These are phyloP conservation scores for Rhododendron ovatum DNA, from an alignment of 148 eudicot species.

Conservation along the genomic window DNA sequence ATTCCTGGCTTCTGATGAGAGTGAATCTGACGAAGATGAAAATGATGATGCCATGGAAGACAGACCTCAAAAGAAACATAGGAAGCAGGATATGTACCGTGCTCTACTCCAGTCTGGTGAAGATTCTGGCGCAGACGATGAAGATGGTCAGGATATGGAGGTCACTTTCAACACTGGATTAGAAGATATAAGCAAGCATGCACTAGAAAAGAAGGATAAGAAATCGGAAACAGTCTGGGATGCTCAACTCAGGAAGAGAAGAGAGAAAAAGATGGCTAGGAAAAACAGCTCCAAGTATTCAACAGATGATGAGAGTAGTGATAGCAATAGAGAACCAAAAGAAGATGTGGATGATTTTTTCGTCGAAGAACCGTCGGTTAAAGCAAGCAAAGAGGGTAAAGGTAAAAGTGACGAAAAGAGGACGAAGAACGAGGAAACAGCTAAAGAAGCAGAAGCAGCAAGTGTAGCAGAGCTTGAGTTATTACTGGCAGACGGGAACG, in stretches of 20 bases:
- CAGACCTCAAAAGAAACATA: constrained; percentile 29
- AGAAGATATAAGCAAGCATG: constrained; percentile 82
- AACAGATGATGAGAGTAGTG: constrained; percentile 74
- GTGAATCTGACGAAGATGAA: constrained; percentile 62
- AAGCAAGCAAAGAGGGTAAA: constrained; percentile 24
- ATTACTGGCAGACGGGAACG: constrained; percentile 71
- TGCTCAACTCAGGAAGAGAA: constrained; percentile 62
- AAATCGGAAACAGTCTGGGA: constrained; percentile 87
- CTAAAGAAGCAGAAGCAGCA: constrained; percentile 57
- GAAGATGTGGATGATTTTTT: constrained; percentile 78
- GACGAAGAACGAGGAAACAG: constrained; percentile 26
- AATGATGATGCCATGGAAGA: constrained; percentile 26
- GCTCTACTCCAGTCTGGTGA: constrained; percentile 66
- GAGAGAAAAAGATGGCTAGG: constrained; percentile 68
- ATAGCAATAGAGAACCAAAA: constrained; percentile 34
- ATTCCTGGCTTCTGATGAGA: constrained; percentile 81
- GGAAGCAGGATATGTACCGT: constrained; percentile 57
- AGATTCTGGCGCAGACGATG: constrained; percentile 55
- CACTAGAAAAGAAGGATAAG: constrained; percentile 78
- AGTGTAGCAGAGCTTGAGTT: constrained; percentile 83
- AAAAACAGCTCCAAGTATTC: constrained; percentile 58
- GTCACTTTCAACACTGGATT: constrained; percentile 90
- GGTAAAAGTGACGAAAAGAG: constrained; percentile 25
- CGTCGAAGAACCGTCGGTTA: constrained; percentile 42
- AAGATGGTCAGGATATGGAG: constrained; percentile 87